Conservation (phyloP, 2,329 filamentous ascomycete species). For the Talaromyces amestolkiae region DNA sequence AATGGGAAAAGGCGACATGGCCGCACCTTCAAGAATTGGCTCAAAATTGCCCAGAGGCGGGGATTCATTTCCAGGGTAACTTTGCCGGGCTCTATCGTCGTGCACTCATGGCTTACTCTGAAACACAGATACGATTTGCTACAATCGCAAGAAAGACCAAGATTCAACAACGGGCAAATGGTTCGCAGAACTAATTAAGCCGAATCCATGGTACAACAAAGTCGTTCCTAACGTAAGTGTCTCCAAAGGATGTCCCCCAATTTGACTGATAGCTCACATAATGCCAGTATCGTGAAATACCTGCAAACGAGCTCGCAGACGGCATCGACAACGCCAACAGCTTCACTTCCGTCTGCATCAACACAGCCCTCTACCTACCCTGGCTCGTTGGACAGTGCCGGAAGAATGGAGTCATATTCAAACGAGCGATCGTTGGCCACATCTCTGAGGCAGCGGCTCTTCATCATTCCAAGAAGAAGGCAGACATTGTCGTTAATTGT, state of each 20-base stretch:
- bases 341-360: conserved; percentile 88
- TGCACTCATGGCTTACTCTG: no score
- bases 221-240: conserved; percentile 64
- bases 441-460: conserved; percentile 65
- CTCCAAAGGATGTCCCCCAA: neutral
- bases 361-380: conserved; percentile 80
- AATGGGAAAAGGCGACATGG: conserved; percentile 65
- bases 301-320: conserved; percentile 55
- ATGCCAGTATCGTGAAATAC: conserved; percentile 58
- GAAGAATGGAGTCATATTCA: conserved; percentile 66
- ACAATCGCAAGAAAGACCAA: conserved; percentile 64
- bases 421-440: conserved; percentile 64
- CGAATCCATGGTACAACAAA: conserved; percentile 70
- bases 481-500: conserved; percentile 76
- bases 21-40: conserved; percentile 60
- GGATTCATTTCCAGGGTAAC: conserved; percentile 47
- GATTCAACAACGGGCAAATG: conserved; percentile 53
- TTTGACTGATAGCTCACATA: no score
- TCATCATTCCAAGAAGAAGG: conserved; percentile 45
- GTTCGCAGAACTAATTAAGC: conserved; percentile 65
- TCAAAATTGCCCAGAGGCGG: conserved; percentile 68
- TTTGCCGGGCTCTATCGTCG: no score
- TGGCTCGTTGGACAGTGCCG: conserved; percentile 81
- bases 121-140: conserved; percentile 49
- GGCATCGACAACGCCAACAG: conserved; percentile 69